Evolutionary conservation across 345 rosid genomes (phyloP), one percentile per base, ranked within the genome.

Genomic region (Viola odorata): DNA sequence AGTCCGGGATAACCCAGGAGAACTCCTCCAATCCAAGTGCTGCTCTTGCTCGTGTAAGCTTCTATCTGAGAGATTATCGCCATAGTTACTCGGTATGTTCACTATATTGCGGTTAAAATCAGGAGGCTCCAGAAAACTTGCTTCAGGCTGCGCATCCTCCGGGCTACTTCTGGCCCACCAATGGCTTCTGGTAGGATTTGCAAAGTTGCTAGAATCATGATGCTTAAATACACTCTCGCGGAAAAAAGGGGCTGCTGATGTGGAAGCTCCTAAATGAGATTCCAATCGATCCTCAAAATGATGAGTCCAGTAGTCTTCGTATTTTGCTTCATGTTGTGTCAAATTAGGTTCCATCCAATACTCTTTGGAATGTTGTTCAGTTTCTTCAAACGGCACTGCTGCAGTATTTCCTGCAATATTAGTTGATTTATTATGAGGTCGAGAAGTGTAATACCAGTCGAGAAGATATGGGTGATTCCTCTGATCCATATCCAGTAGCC

Each of bases 111-210:
- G 75, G 66, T 76, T 69, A 64, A 82, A 82, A 70, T 82, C 91
- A 4, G 97, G 96, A 50, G 98, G 98, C 63, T 92, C 96, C 1
- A 88, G 73, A 57, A 77, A 77, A 51, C 81, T 77, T 36, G 69
- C 23, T 12, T 77, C 65, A 7, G 69, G 63, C 56, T 62, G 75
- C 44, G 74, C 68, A 60, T 58, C 50, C 9, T 50, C 65, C 0
- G 70, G 70, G 56, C 65, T 66, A 16, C 71, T 68, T 73, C 99
- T 88, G 58, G 72, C 91, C 99, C 99, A 94, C 99, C 97, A 94
- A 59, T 71, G 84, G 64, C 65, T 80, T 75, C 79, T 72, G 36
- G 70, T 54, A 50, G 82, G 68, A 50, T 61, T 71, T 11, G 63
- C 68, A 37, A 39, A 48, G 66, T 70, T 76, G 64, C 55, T 71